Percentiles rank a stretch among this genome's conserved stretches.
Conservation (phyloP, 148 eudicot genomes). For the Drosera capensis region DNA sequence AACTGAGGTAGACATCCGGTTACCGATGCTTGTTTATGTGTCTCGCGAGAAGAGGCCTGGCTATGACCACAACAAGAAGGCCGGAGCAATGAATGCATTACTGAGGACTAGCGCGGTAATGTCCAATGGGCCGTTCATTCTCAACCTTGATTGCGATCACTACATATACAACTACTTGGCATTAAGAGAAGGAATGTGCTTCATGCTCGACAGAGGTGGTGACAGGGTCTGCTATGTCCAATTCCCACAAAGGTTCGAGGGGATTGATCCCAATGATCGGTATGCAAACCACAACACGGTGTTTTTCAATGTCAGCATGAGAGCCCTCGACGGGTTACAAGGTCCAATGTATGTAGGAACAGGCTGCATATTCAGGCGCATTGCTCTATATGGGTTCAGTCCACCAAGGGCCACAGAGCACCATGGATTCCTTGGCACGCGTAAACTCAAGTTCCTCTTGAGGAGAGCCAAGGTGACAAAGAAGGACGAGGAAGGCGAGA, state of each 20-base stretch:
- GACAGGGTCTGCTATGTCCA: conserved; percentile 88
- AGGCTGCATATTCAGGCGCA: conserved; percentile 78
- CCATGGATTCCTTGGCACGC: conserved; percentile 74
- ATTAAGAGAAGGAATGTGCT: conserved; percentile 93
- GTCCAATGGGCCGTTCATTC: conserved; percentile 94
- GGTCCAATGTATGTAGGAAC: conserved; percentile 99
- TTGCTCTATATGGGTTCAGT: conserved; percentile 84
- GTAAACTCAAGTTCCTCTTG: conserved; percentile 38
- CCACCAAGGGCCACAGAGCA: conserved; percentile 94
- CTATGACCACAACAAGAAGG: conserved; percentile 96
- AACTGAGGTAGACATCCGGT: conserved; percentile 61
- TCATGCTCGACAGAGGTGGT: conserved; percentile 96
- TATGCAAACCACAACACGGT: conserved; percentile 96
- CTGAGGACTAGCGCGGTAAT: conserved; percentile 90
- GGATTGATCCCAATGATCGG: conserved; percentile 90
- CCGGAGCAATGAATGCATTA: conserved; percentile 95
- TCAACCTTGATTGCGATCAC: conserved; percentile 94
- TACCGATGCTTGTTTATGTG: conserved; percentile 88
- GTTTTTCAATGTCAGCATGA: conserved; percentile 88
- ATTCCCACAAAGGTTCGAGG: conserved; percentile 94
- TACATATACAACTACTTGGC: conserved; percentile 88
- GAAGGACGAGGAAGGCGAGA: conserved; percentile 30
- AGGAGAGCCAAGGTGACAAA: conserved; percentile 21
- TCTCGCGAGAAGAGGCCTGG: conserved; percentile 87
- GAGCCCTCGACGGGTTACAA: conserved; percentile 88